Percentiles rank a stretch among this genome's conserved stretches.
phyloP scores from a whole-genome alignment of 495 filamentous ascomycete genomes.

The Melanomma pulvis-pyrius region DNA sequence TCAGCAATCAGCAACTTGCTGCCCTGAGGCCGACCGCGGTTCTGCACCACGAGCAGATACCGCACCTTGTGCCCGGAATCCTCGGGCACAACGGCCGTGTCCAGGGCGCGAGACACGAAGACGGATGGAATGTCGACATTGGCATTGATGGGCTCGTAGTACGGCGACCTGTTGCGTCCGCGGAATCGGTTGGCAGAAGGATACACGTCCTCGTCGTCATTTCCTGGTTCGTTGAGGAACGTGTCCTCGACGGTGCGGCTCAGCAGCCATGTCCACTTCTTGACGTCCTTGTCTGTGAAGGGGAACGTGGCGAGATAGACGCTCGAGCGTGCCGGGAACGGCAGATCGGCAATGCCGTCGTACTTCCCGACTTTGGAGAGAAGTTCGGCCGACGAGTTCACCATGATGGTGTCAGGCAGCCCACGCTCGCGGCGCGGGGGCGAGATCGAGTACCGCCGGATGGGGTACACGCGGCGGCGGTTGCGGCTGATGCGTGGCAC shows the following conservation, averaged over 20 bases:
- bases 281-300: conserved; percentile 21
- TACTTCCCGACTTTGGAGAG: conserved; percentile 9
- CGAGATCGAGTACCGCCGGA: conserved; percentile 6
- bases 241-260: conserved; percentile 10
- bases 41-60: conserved; percentile 27
- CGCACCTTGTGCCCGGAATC: conserved; percentile 7
- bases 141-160: not conserved
- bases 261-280: conserved; percentile 28
- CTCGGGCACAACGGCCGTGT: conserved; percentile 15
- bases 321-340: conserved; percentile 9
- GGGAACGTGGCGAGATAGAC: conserved; percentile 28
- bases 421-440: not conserved
- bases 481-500: not conserved
- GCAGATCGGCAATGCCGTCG: conserved; percentile 22
- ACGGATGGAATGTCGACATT: conserved; percentile 9
- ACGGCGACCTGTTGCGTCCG: not conserved
- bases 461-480: not conserved
- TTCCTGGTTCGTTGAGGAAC: not conserved
- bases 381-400: conserved; percentile 8
- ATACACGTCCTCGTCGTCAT: not conserved
- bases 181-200: not conserved
- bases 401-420: not conserved
- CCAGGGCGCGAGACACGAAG: conserved; percentile 21
- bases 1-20: conserved; percentile 23
- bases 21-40: not conserved